A percentile compares a stretch with the other conserved stretches of the same genome.
phyloP scores from a whole-genome alignment of 83 land plant species.

The Picea abies region DNA sequence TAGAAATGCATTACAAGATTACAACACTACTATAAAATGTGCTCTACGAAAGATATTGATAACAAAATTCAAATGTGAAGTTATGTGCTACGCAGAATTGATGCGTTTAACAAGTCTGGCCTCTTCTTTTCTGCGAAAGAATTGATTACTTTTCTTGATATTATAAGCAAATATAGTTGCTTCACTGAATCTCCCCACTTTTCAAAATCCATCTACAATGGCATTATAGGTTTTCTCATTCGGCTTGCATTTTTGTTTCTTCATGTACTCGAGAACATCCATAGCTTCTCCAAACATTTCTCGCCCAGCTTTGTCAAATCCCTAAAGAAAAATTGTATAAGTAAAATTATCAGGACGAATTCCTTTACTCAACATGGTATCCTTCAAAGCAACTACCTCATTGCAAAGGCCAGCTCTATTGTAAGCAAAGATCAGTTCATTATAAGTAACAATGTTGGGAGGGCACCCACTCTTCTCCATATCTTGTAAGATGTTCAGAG shows the following conservation, averaged over 20 bases:
- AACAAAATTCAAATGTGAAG: too few relatives aligned
- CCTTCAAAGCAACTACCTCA: constrained; percentile 74
- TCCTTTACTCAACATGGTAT: constrained; percentile 69
- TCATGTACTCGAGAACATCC: constrained; percentile 82
- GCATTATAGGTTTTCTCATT: constrained; percentile 72
- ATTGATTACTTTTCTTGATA: constrained; percentile 43
- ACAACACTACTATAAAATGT: too few relatives aligned
- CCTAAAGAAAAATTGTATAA: constrained; percentile 86
- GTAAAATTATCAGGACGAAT: constrained; percentile 89
- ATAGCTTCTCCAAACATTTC: constrained; percentile 81
- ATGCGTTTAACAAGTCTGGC: constrained; percentile 38
- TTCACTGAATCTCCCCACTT: constrained; percentile 55
- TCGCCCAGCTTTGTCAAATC: constrained; percentile 75
- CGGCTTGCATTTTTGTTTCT: constrained; percentile 71
- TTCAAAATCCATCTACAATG: constrained; percentile 77
- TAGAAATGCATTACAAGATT: too few relatives aligned
- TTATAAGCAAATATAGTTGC: constrained; percentile 52
- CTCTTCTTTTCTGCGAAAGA: constrained; percentile 29
- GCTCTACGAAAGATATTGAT: too few relatives aligned
- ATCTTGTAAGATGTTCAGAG: constrained; percentile 65
- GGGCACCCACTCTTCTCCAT: constrained; percentile 75
- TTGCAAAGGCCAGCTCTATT: constrained; percentile 78
- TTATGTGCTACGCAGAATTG: too few relatives aligned
- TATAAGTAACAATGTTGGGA: constrained; percentile 86
- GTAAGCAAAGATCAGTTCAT: constrained; percentile 86